Conservation (phyloP, 148 eudicot genomes). For the Cornus florida region DNA sequence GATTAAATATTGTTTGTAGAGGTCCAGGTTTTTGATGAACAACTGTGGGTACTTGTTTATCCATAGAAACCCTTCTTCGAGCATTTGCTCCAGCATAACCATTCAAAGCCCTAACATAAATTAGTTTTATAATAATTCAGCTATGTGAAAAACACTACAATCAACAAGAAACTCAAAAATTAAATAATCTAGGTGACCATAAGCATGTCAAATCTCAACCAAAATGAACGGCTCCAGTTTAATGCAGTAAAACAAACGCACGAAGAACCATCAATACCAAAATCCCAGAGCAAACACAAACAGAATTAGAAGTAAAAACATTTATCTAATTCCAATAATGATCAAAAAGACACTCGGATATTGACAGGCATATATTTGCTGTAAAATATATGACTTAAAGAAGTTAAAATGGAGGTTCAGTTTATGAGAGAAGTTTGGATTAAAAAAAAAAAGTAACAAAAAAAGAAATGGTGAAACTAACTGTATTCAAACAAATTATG, state of each 20-base stretch:
- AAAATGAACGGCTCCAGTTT: neutral
- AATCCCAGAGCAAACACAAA: neutral
- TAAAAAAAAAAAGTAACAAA: no score
- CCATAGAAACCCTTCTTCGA: conserved; percentile 52
- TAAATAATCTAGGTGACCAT: neutral
- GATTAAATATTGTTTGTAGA: conserved; percentile 77
- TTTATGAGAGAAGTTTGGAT: neutral
- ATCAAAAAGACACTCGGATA: no score
- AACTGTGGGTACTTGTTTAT: conserved; percentile 70
- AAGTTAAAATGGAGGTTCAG: neutral
- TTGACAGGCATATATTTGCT: neutral
- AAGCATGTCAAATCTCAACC: neutral
- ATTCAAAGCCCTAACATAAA: conserved; percentile 53
- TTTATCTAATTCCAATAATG: no score
- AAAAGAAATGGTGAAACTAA: neutral
- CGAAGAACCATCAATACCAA: neutral
- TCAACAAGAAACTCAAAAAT: neutral
- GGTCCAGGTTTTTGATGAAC: conserved; percentile 90
- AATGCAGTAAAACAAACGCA: neutral
- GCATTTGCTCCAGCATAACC: conserved; percentile 70
- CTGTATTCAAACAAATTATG: neutral
- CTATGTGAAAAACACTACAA: neutral
- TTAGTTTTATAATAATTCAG: neutral
- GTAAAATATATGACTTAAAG: neutral
- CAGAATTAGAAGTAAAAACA: neutral